Percentiles rank a stretch among this genome's conserved stretches.
These are phyloP conservation scores for Cyclotella cryptica DNA, from an alignment of 108 stramenopile species.

Conservation along the genomic window DNA sequence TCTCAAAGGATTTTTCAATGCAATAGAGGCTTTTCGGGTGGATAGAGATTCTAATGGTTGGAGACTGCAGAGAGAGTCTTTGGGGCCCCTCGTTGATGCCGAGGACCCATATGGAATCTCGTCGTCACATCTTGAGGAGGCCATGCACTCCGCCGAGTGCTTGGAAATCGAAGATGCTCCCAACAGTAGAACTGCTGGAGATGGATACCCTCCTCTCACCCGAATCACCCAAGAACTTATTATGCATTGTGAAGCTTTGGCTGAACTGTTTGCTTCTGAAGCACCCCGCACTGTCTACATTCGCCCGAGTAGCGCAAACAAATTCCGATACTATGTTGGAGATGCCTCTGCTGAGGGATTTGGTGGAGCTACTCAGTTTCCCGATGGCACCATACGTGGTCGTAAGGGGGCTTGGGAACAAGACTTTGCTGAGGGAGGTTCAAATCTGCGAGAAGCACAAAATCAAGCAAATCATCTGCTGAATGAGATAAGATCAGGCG, in stretches of 20 bases:
- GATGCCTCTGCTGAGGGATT: slow-evolving; percentile 12
- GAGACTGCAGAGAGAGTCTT: too few relatives aligned
- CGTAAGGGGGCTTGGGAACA: background rate
- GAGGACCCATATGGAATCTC: too few relatives aligned
- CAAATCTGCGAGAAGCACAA: slow-evolving; percentile 11
- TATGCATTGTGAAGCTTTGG: background rate
- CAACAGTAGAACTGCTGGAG: background rate
- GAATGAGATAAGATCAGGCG: slow-evolving; percentile 4
- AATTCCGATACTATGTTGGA: background rate
- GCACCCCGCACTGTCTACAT: background rate
- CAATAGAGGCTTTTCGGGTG: too few relatives aligned
- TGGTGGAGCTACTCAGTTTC: slow-evolving; percentile 6
- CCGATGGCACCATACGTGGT: background rate
- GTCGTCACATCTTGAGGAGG: too few relatives aligned
- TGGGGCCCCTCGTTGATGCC: too few relatives aligned
- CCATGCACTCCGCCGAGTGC: background rate
- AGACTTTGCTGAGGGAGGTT: background rate
- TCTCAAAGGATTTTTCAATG: too few relatives aligned
- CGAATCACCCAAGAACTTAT: background rate
- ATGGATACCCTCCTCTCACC: background rate
- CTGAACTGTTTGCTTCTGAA: background rate
- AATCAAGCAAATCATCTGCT: slow-evolving; percentile 5
- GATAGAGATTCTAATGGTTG: too few relatives aligned
- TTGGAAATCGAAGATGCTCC: background rate
- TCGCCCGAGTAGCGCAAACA: background rate